A percentile compares a stretch with the other conserved stretches of the same genome.
Evolutionary conservation across 1,284 basidiomycete species (phyloP).

Genomic region (Mycena sp.): DNA sequence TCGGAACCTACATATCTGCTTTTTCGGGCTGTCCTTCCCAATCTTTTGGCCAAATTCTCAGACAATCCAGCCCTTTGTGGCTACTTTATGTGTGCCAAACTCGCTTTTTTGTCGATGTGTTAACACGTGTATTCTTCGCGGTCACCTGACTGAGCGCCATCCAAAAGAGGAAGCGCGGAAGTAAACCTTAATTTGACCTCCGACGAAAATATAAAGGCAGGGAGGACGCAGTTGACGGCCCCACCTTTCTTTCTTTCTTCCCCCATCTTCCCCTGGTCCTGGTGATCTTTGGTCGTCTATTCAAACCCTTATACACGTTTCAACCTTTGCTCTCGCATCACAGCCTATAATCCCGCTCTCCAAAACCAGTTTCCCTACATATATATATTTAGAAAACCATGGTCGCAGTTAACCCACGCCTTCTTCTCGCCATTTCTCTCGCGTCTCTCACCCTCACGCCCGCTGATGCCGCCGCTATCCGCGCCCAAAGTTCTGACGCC

Average conservation of each 20-base stretch:
- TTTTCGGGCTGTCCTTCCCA: no score
- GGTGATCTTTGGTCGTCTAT: constrained; percentile 19
- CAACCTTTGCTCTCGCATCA: neutral
- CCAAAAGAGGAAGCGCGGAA: constrained; percentile 17
- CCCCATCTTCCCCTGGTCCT: constrained; percentile 25
- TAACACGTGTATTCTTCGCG: no score
- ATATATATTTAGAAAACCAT: constrained; percentile 41
- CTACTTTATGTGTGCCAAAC: no score
- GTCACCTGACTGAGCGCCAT: no score
- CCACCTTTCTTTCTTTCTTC: constrained; percentile 17
- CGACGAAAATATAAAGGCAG: constrained; percentile 3
- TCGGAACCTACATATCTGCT: no score
- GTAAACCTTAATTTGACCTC: constrained; percentile 5
- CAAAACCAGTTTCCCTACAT: no score
- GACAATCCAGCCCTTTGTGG: no score
- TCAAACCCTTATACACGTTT: neutral
- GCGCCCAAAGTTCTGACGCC: constrained; percentile 33
- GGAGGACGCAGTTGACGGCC: neutral
- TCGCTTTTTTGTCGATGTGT: no score
- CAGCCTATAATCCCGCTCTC: neutral
- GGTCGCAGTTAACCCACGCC: constrained; percentile 56
- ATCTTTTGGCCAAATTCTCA: no score
- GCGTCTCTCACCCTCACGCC: constrained; percentile 44
- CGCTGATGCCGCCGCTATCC: constrained; percentile 50
- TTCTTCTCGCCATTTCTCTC: constrained; percentile 55